Base-by-base conservation (phyloP, 2,329 filamentous ascomycete species). In the Berkeleyomyces rouxiae region DNA sequence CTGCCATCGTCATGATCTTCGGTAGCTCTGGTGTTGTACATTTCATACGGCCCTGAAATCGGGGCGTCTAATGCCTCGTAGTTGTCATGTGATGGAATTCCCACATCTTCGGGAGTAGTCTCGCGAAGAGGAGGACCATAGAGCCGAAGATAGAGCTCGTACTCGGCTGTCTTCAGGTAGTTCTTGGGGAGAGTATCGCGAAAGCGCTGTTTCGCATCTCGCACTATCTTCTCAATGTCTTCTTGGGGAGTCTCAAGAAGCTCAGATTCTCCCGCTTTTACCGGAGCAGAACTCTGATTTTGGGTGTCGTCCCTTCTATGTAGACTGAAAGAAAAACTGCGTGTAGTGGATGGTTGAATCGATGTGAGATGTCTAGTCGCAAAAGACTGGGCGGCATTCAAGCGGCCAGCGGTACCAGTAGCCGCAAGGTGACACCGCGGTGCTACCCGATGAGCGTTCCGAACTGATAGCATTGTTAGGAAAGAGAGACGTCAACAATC, bases 51-150 rank as follows among this genome's bases (percentile, higher is more conserved):
- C 11, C 57, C 57, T n/a, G 51, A 36, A 5, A 62, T 61, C 13
- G 63, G 63, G 13, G 66, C 68, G 9, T 67, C 67, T 36, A 65
- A 42, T 11, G 49, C 58, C 36, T 58, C 40, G 44, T 59, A 65
- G 33, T 65, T 44, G 66, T 7, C 68, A 67, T 70, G 72, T 59
- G 64, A 74, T 65, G 76, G 73, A 65, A 75, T 79, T 36, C 74
- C 82, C 3, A 83, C 77, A 71, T 86, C 82, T 63, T 85, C 83
- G 1, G 80, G 78, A 6, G 69, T 72, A 1, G 82, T 85, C 61
- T 81, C 78, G 49, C 84, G 78, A 65, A 88, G 71, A 1, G 90
- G 89, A 42, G 84, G 78, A 1, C 91, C 92, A 71, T 93, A 96
- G 13, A 95, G 74, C 66, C 90, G 79, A 70, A 87, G 83, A 72